Evolutionary conservation across 352 stramenopile genomes (phyloP).

Genomic region (Pythium scleroteichum): DNA sequence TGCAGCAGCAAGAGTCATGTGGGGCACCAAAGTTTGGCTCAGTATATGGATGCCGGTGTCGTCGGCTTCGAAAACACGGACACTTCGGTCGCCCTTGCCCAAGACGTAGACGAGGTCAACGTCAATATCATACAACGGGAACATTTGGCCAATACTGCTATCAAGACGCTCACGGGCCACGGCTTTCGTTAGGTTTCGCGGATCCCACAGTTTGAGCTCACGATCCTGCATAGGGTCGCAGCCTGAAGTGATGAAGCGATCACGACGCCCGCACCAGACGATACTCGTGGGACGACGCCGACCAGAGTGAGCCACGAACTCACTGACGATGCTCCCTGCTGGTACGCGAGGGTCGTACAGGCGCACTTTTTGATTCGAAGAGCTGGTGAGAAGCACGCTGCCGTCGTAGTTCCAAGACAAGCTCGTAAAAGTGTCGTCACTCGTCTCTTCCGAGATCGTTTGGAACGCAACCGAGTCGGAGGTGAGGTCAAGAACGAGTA

Average conservation of each 20-base stretch:
- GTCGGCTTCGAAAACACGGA: slow-evolving; percentile 65
- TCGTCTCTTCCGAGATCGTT: slow-evolving; percentile 17
- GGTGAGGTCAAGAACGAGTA: slow-evolving; percentile 53
- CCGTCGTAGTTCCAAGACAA: slow-evolving; percentile 77
- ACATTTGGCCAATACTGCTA: slow-evolving; percentile 59
- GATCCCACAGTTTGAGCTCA: slow-evolving; percentile 81
- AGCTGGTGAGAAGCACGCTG: slow-evolving; percentile 43
- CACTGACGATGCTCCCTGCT: slow-evolving; percentile 1
- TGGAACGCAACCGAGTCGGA: slow-evolving; percentile 25
- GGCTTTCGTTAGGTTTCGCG: slow-evolving; percentile 43
- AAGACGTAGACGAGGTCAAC: slow-evolving; percentile 69
- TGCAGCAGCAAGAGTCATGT: slow-evolving; percentile 58
- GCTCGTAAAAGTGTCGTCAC: slow-evolving; percentile 2
- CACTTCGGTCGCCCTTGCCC: slow-evolving; percentile 67
- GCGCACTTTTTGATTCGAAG: slow-evolving; percentile 48
- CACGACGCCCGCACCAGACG: slow-evolving; percentile 53
- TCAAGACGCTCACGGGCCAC: slow-evolving; percentile 68
- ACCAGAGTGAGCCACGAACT: slow-evolving; percentile 47
- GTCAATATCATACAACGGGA: slow-evolving; percentile 72
- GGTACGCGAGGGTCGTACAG: slow-evolving; percentile 53
- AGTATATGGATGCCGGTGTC: slow-evolving; percentile 44
- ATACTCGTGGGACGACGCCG: slow-evolving; percentile 47
- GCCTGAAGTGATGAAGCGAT: slow-evolving; percentile 61
- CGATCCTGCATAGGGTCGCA: slow-evolving; percentile 67
- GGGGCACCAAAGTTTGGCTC: slow-evolving; percentile 48